Base-by-base conservation (phyloP, 495 filamentous ascomycete species). In the Patellaria atrata region DNA sequence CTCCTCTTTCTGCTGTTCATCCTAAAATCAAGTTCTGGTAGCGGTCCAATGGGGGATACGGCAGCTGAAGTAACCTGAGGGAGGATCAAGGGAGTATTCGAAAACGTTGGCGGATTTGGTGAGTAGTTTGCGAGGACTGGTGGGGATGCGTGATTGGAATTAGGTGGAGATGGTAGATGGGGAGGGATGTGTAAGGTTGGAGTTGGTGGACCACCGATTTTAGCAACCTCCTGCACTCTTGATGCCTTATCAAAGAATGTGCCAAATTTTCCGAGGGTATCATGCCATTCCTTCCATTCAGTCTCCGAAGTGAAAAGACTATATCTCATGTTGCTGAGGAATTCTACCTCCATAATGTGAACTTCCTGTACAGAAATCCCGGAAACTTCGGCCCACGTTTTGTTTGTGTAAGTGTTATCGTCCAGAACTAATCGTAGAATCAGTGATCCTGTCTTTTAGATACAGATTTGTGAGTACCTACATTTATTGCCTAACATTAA, bases 401-500 rank as follows among this genome's bases (percentile, higher is more conserved):
- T 94, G 64, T 99, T 99, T 33, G 91, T 96, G 58, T 96, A 99
- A 1, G 91, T 96, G 55, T 96, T 99, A 51, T 99, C 91, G 52
- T 99, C 91, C 44, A 99, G 61, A 50, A 94, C 79, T 85, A 40
- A 8, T 27, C 28, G 20, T 13, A 25, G 15, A 17, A 10, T 33
- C 11, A 44, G 33, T 28, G 10, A 17, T 15, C 15, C 17, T 10
- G 5, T 30, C 11, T 13, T 3, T 4, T 13, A 15, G 9, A 12
- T 8, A 22, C 6, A 16, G 25, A 15, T n/a, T 12, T 21, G 20
- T 17, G 3, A 11, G 37, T 13, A 60, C 76, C 49, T 59, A 83
- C 82, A 99, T 65, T 99, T 99, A 58, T 96, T 99, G 38, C 86
- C 89, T 27, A 99, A 63, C 91, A 99, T 99, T 53, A 99, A 61